phyloP scores from a whole-genome alignment of 2,329 filamentous ascomycete species.

The Fusarium piperis region DNA sequence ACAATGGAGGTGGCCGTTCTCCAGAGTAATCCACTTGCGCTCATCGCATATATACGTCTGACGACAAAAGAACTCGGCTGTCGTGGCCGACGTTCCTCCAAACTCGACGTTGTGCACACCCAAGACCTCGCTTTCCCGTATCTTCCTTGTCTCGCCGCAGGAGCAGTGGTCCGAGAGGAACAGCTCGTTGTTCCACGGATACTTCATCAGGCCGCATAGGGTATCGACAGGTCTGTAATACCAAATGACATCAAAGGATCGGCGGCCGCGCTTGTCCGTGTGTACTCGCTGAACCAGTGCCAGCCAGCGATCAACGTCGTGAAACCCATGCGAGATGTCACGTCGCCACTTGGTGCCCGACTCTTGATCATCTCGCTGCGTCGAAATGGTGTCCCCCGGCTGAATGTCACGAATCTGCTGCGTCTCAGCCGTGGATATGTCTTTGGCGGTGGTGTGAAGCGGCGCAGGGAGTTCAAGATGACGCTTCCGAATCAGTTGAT shows the following conservation, averaged over 20 bases:
- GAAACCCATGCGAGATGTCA: slow-evolving; percentile 53
- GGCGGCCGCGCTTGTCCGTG: slow-evolving; percentile 45
- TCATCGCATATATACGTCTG: slow-evolving; percentile 72
- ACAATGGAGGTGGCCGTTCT: slow-evolving; percentile 65
- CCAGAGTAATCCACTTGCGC: slow-evolving; percentile 69
- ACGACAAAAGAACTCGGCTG: slow-evolving; percentile 71
- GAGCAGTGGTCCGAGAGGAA: slow-evolving; percentile 83
- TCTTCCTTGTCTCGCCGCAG: slow-evolving; percentile 61
- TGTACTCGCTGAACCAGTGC: slow-evolving; percentile 72
- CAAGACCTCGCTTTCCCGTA: slow-evolving; percentile 65
- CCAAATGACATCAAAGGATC: slow-evolving; percentile 74
- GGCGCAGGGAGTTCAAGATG: slow-evolving; percentile 42
- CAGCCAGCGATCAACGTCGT: slow-evolving; percentile 69
- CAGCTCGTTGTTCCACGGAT: slow-evolving; percentile 76
- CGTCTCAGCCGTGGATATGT: slow-evolving; percentile 30
- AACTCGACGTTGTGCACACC: slow-evolving; percentile 68
- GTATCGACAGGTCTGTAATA: slow-evolving; percentile 78
- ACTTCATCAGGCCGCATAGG: slow-evolving; percentile 72
- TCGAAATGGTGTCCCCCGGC: slow-evolving; percentile 62
- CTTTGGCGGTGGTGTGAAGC: slow-evolving; percentile 36
- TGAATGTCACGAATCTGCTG: slow-evolving; percentile 48
- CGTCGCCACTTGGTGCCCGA: slow-evolving; percentile 66
- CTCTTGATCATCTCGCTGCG: slow-evolving; percentile 54
- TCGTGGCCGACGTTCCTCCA: slow-evolving; percentile 58
- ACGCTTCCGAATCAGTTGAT: slow-evolving; percentile 40